phyloP scores from a whole-genome alignment of 1,139 yeast species.

The Hyphopichia fennica region DNA sequence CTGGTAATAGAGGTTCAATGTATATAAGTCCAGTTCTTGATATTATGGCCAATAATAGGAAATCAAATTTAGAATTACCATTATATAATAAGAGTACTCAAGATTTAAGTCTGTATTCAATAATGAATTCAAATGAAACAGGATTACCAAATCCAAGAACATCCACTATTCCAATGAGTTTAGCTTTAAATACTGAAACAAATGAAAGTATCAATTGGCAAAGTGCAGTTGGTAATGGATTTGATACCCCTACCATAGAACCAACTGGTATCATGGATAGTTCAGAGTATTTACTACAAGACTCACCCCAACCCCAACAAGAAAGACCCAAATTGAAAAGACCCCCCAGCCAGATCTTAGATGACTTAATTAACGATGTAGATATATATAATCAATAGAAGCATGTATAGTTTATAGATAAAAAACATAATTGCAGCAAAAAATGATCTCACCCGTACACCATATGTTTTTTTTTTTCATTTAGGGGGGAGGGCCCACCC shows the following conservation, averaged over 20 bases:
- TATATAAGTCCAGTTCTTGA: slow-evolving; percentile 36
- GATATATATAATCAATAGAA: too few species aligned
- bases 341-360: slow-evolving; percentile 35
- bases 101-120: not conserved
- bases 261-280: not conserved
- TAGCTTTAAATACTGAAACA: not conserved
- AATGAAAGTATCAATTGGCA: not conserved
- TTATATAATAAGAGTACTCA: slow-evolving; percentile 14
- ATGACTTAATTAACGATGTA: slow-evolving; percentile 21
- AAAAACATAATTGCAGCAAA: too few species aligned
- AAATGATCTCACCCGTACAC: not conserved
- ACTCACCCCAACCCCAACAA: not conserved
- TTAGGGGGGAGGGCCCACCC: too few species aligned
- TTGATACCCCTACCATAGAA: not conserved
- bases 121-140: not conserved
- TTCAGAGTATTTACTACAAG: not conserved
- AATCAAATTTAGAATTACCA: slow-evolving; percentile 20
- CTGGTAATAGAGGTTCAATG: slow-evolving; percentile 30
- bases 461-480: not conserved
- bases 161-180: not conserved
- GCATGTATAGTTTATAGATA: slow-evolving; percentile 3
- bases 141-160: not conserved
- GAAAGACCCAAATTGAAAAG: slow-evolving; percentile 10
- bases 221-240: slow-evolving; percentile 3
- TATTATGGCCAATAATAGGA: slow-evolving; percentile 11